Conservation (phyloP, 2,329 filamentous ascomycete genomes). For the Sporothrix luriei region DNA sequence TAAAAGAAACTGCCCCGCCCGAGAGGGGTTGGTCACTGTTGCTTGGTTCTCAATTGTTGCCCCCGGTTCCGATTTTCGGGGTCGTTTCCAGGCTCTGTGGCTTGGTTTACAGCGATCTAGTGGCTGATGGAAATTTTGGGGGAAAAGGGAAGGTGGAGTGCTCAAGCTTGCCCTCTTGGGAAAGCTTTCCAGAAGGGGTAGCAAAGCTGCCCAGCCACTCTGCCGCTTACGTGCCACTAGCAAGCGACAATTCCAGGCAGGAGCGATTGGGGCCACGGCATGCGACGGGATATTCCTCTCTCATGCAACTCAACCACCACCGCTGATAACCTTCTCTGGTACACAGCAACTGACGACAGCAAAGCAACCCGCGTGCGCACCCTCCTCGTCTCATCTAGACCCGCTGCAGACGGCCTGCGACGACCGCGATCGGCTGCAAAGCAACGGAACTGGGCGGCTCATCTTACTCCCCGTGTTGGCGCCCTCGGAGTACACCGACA, state of each 20-base stretch:
- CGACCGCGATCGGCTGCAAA: constrained; percentile 11
- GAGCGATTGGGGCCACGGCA: constrained; percentile 8
- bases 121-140: constrained; percentile 15
- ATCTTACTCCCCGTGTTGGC: constrained; percentile 7
- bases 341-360: background rate
- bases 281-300: constrained; percentile 17
- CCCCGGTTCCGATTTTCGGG: constrained; percentile 21
- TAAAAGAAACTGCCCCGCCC: constrained; percentile 12
- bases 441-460: constrained; percentile 8
- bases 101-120: background rate
- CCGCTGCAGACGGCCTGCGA: constrained; percentile 9
- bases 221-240: constrained; percentile 21
- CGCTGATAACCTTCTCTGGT: constrained; percentile 5
- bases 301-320: constrained; percentile 4
- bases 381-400: constrained; percentile 9
- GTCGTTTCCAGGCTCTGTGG: background rate
- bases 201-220: constrained; percentile 24
- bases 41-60: background rate
- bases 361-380: background rate
- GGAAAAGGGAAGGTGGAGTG: constrained; percentile 15
- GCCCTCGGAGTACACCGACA: constrained; percentile 1
- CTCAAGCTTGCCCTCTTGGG: constrained; percentile 20
- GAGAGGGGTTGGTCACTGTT: constrained; percentile 4
- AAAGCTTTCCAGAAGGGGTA: constrained; percentile 17
- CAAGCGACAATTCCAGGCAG: constrained; percentile 10